Percentiles rank a stretch among this genome's conserved stretches.
phyloP scores from a whole-genome alignment of 441 rosid genomes.

The Iberis amara region DNA sequence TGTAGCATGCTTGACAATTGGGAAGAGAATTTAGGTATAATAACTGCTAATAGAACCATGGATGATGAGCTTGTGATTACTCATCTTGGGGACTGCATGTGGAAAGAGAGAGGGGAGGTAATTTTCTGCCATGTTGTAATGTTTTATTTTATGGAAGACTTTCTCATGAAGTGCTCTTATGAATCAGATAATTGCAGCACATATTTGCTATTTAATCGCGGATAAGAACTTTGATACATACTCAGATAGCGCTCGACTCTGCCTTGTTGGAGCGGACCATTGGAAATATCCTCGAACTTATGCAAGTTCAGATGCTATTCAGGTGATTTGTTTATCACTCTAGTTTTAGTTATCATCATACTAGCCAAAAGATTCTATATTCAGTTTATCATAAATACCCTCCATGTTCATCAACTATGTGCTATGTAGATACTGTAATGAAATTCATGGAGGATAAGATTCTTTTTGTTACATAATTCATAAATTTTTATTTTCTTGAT shows the following conservation, averaged over 20 bases:
- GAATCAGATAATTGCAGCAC: constrained; percentile 49
- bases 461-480: not conserved
- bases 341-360: constrained; percentile 7
- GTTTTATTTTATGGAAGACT: constrained; percentile 9
- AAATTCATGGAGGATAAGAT: too few species aligned
- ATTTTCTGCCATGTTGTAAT: constrained; percentile 14
- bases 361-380: constrained; percentile 9
- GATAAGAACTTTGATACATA: constrained; percentile 60
- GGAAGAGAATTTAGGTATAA: constrained; percentile 91
- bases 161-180: constrained; percentile 3
- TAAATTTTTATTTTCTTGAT: not conserved
- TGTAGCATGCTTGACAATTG: constrained; percentile 86
- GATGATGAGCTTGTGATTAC: constrained; percentile 86
- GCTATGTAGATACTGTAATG: not conserved
- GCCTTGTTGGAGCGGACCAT: constrained; percentile 61
- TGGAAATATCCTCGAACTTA: constrained; percentile 59
- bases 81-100: constrained; percentile 94
- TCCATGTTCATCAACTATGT: not conserved
- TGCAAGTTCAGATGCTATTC: constrained; percentile 57
- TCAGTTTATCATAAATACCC: not conserved
- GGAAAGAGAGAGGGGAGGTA: constrained; percentile 96
- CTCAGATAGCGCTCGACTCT: constrained; percentile 56
- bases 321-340: constrained; percentile 31
- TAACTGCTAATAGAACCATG: constrained; percentile 89
- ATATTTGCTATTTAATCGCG: constrained; percentile 53